Evolutionary conservation across 495 filamentous ascomycete genomes (phyloP).

Genomic region (Hapsidospora chrysogenum): DNA sequence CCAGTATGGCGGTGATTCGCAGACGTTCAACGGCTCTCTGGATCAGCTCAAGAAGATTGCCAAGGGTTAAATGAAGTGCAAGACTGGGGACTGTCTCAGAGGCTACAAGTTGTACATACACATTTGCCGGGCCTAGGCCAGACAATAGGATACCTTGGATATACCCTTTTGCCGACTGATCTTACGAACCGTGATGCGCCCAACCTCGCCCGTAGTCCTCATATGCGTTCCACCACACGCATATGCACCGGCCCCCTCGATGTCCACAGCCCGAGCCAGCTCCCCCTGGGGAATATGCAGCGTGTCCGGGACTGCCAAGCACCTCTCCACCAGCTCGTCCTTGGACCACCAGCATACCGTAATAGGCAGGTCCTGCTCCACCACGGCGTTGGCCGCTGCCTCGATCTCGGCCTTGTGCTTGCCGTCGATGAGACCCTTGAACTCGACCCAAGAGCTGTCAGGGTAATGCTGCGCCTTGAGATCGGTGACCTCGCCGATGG

Average conservation of each 20-base stretch:
- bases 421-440: slow-evolving; percentile 40
- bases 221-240: slow-evolving; percentile 55
- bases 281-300: slow-evolving; percentile 23
- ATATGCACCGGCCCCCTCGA: slow-evolving; percentile 40
- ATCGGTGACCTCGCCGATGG: slow-evolving; percentile 30
- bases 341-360: slow-evolving; percentile 43
- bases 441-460: slow-evolving; percentile 40
- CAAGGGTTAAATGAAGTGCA: no score
- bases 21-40: slow-evolving; percentile 31
- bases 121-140: no score
- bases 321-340: slow-evolving; percentile 24
- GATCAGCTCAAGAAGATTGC: slow-evolving; percentile 3
- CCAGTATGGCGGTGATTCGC: slow-evolving; percentile 32
- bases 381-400: slow-evolving; percentile 29
- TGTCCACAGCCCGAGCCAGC: slow-evolving; percentile 32
- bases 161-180: slow-evolving; percentile 39
- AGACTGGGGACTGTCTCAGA: no score
- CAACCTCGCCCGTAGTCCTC: slow-evolving; percentile 29
- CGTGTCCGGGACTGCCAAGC: slow-evolving; percentile 26
- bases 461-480: slow-evolving; percentile 48
- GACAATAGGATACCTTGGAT: slow-evolving; percentile 25
- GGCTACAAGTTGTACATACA: no score
- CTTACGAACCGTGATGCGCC: slow-evolving; percentile 40
- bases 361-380: slow-evolving; percentile 33
- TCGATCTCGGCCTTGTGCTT: slow-evolving; percentile 42